These are phyloP conservation scores for Auriscalpium orientale DNA, from an alignment of 768 basidiomycete genomes.

Conservation along the genomic window DNA sequence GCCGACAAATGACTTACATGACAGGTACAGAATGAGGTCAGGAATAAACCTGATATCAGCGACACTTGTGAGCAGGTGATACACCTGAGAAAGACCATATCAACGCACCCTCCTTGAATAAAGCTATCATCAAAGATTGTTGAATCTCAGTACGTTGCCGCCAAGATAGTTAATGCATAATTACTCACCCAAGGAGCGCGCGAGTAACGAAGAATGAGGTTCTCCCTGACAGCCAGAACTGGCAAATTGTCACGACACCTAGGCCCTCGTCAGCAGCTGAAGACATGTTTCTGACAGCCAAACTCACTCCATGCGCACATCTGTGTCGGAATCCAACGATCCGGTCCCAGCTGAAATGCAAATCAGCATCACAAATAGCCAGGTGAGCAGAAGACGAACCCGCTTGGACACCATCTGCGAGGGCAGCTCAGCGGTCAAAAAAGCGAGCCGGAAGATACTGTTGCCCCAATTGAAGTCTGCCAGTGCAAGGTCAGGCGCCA, in stretches of 20 bases:
- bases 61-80: constrained; percentile 20
- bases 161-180: neutral
- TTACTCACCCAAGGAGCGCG: constrained; percentile 27
- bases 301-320: constrained; percentile 24
- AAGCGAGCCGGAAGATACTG: constrained; percentile 13
- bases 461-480: constrained; percentile 12
- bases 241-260: constrained; percentile 41
- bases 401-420: constrained; percentile 57
- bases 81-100: constrained; percentile 23
- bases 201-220: constrained; percentile 37
- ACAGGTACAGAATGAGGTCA: constrained; percentile 45
- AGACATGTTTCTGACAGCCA: neutral
- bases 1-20: constrained; percentile 21
- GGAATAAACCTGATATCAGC: constrained; percentile 13
- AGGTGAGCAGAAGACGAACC: constrained; percentile 17
- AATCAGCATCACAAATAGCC: neutral
- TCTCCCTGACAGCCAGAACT: constrained; percentile 48
- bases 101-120: constrained; percentile 37
- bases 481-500: neutral
- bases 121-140: constrained; percentile 38
- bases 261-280: constrained; percentile 28
- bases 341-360: constrained; percentile 33
- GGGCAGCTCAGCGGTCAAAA: constrained; percentile 40
- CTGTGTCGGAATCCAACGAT: constrained; percentile 56
- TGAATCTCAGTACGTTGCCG: neutral